phyloP scores from a whole-genome alignment of 164 flowering plant genomes.

The Paratinospora sagittata region DNA sequence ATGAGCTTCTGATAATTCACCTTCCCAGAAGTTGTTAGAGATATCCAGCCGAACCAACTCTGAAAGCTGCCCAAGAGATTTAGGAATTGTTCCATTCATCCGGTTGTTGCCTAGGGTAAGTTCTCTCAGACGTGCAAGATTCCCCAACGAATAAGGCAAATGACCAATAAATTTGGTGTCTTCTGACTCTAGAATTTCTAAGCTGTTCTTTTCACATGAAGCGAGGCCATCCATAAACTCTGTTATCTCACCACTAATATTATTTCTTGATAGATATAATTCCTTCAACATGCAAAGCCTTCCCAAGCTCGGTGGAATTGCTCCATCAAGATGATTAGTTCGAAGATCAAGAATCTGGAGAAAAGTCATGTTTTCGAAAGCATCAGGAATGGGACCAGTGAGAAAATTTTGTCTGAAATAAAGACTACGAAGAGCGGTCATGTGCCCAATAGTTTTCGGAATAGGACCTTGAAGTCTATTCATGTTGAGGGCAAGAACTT shows the following conservation, averaged over 20 bases:
- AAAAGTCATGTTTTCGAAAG: constrained; percentile 4
- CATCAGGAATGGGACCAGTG: background rate
- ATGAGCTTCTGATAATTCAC: constrained; percentile 20
- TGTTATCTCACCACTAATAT: background rate
- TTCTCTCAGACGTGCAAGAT: background rate
- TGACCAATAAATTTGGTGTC: background rate
- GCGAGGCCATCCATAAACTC: background rate
- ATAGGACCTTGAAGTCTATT: background rate
- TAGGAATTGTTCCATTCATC: constrained; percentile 9
- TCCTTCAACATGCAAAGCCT: constrained; percentile 1
- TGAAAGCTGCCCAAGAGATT: constrained; percentile 20
- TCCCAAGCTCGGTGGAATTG: background rate
- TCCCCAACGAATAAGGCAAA: background rate
- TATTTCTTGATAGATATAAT: background rate
- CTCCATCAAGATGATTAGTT: background rate
- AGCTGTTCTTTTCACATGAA: background rate
- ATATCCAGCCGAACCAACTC: background rate
- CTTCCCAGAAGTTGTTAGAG: constrained; percentile 12
- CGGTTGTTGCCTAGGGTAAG: background rate
- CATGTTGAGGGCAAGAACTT: background rate
- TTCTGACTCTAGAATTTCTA: background rate
- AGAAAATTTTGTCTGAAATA: background rate
- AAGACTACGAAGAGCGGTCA: background rate
- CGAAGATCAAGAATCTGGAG: background rate
- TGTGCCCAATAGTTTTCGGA: background rate